These are phyloP conservation scores for Alternaria incomplexa DNA, from an alignment of 2,329 filamentous ascomycete genomes.

Conservation along the genomic window DNA sequence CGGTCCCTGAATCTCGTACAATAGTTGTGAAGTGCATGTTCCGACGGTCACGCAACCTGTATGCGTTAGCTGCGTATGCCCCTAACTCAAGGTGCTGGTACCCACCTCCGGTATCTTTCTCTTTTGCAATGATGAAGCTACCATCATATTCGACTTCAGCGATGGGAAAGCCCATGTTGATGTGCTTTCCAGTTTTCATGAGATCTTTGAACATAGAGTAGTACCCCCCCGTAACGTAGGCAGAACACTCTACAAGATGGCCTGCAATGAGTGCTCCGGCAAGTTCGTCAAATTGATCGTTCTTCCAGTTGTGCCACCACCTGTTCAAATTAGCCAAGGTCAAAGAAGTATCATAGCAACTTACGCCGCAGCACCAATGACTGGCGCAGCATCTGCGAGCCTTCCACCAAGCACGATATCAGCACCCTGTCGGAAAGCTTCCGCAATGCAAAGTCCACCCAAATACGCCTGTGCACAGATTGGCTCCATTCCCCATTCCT, in stretches of 20 bases:
- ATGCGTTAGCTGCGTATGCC: not conserved
- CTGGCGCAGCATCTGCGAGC: conserved; percentile 39
- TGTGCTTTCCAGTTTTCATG: conserved; percentile 41
- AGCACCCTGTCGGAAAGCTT: conserved; percentile 34
- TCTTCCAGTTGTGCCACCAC: conserved; percentile 61
- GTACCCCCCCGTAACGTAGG: conserved; percentile 40
- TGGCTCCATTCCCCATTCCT: conserved; percentile 42
- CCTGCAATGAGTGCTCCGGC: conserved; percentile 47
- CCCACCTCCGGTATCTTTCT: conserved; percentile 40
- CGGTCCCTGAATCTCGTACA: conserved; percentile 49
- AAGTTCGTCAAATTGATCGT: conserved; percentile 42
- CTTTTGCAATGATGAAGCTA: conserved; percentile 38
- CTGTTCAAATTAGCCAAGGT: conserved; percentile 41
- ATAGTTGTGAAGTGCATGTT: conserved; percentile 59
- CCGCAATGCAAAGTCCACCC: conserved; percentile 28
- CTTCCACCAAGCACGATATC: conserved; percentile 43
- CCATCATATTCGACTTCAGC: conserved; percentile 28
- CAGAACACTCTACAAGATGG: conserved; percentile 50
- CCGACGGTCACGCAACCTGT: conserved; percentile 49
- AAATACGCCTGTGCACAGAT: conserved; percentile 22
- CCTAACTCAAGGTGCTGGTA: rapidly evolving
- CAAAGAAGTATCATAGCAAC: conserved; percentile 21
- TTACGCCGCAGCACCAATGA: conserved; percentile 55
- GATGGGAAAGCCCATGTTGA: conserved; percentile 43
- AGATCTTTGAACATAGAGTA: conserved; percentile 50